A percentile compares a stretch with the other conserved stretches of the same genome.
Evolutionary conservation across 176 grass and related monocot species (phyloP).

Genomic region (Hyparrhenia diplandra): DNA sequence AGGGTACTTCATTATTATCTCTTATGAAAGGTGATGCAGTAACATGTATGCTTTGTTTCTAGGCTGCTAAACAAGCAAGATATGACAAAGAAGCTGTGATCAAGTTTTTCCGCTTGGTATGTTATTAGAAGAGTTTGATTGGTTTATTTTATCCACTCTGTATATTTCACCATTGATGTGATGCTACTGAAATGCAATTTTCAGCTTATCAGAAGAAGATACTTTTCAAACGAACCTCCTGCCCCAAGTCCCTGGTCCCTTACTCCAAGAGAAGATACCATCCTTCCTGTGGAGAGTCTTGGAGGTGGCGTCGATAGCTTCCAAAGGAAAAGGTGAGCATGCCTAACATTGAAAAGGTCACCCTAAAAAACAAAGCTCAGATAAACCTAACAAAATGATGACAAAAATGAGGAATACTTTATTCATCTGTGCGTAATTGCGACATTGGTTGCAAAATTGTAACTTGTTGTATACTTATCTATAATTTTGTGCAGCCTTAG

Average conservation of each 20-base stretch:
- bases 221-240: constrained; percentile 81
- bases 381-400: not conserved
- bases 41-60: not conserved
- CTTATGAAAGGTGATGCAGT: not conserved
- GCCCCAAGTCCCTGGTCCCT: constrained; percentile 65
- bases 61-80: constrained; percentile 84
- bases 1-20: not conserved
- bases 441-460: not conserved
- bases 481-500: constrained; percentile 45
- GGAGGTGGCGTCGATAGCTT: constrained; percentile 58
- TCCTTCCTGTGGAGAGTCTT: constrained; percentile 43
- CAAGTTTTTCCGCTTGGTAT: constrained; percentile 93
- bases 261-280: constrained; percentile 43
- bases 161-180: constrained; percentile 16
- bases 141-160: not conserved
- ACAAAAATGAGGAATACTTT: not conserved
- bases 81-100: constrained; percentile 85
- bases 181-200: constrained; percentile 26
- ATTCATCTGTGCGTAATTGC: constrained; percentile 2
- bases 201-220: constrained; percentile 94
- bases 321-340: constrained; percentile 58
- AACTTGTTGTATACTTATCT: not conserved
- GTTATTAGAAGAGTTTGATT: constrained; percentile 23
- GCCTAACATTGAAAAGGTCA: constrained; percentile 3
- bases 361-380: not conserved